Percentiles rank a stretch among this genome's conserved stretches.
These are phyloP conservation scores for Centaurea solstitialis DNA, from an alignment of 129 eudicot species.

Conservation along the genomic window DNA sequence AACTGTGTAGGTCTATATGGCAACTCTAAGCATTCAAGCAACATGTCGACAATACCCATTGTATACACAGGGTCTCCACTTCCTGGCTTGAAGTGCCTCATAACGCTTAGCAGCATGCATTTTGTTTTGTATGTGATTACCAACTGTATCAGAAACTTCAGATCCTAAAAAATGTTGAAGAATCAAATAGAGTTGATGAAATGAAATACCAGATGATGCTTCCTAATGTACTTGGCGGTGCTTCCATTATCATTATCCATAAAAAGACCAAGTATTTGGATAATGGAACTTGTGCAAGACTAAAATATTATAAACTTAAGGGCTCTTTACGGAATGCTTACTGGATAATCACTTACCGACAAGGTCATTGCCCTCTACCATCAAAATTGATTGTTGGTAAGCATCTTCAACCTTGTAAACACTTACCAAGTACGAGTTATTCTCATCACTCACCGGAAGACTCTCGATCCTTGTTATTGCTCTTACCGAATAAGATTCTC, in stretches of 20 bases:
- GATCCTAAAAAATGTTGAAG: background rate
- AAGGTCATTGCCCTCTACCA: too few relatives aligned
- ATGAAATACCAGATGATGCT: conserved; percentile 73
- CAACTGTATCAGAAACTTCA: conserved; percentile 17
- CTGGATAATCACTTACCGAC: too few relatives aligned
- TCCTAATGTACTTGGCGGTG: conserved; percentile 89
- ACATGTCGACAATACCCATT: conserved; percentile 93
- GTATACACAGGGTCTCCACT: conserved; percentile 92
- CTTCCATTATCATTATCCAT: conserved; percentile 90
- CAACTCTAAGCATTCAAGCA: conserved; percentile 89
- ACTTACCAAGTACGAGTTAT: too few relatives aligned
- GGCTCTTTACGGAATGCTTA: too few relatives aligned
- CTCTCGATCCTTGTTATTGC: too few relatives aligned
- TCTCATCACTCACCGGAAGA: too few relatives aligned
- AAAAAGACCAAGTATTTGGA: conserved; percentile 95
- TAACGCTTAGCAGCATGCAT: conserved; percentile 81
- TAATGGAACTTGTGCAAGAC: conserved; percentile 1
- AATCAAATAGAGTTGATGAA: background rate
- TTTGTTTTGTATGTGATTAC: conserved; percentile 63
- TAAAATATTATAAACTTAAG: conserved; percentile 2
- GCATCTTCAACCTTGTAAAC: too few relatives aligned
- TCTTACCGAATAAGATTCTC: too few relatives aligned
- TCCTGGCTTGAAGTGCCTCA: too few relatives aligned
- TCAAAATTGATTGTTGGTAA: too few relatives aligned
- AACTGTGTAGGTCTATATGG: conserved; percentile 83